Conservation (phyloP, 805 yeast genomes). For the Martiniozyma abietophila region DNA sequence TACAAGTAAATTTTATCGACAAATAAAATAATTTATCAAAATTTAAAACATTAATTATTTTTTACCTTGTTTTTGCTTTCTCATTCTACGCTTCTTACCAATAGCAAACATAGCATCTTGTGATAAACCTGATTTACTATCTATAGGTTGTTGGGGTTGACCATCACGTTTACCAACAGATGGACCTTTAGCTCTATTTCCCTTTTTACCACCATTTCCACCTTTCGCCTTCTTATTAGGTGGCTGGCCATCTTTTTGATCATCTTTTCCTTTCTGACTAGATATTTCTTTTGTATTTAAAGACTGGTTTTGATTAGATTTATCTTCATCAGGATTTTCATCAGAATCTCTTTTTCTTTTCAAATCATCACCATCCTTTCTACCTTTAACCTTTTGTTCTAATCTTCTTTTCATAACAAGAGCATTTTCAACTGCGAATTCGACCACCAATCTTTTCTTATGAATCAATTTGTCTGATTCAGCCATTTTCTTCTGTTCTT, state of each 20-base stretch:
- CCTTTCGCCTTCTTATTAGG: constrained; percentile 8
- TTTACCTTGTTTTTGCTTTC: constrained; percentile 29
- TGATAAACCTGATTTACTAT: constrained; percentile 25
- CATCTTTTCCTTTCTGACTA: constrained; percentile 19
- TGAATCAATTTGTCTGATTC: constrained; percentile 40
- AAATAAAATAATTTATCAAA: background rate
- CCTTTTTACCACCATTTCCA: constrained; percentile 8
- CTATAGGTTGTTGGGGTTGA: constrained; percentile 6
- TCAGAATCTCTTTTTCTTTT: constrained; percentile 18
- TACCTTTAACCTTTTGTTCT: constrained; percentile 41
- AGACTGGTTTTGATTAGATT: constrained; percentile 20
- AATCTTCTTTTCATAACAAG: constrained; percentile 85
- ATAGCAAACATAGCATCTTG: constrained; percentile 55
- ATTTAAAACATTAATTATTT: constrained; percentile 1
- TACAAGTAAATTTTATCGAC: background rate
- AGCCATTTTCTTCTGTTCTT: constrained; percentile 53
- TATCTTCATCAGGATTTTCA: constrained; percentile 10
- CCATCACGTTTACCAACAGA: constrained; percentile 2
- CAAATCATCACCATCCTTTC: constrained; percentile 17
- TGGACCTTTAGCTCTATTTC: constrained; percentile 15
- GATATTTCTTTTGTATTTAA: constrained; percentile 20
- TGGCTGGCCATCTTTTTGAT: constrained; percentile 14
- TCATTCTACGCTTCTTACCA: constrained; percentile 61
- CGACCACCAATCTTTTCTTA: constrained; percentile 77
- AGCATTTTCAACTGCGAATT: constrained; percentile 94